Percentiles rank a stretch among this genome's conserved stretches.
Conservation (phyloP, 257 asterid genomes). For the Lycium ferocissimum region DNA sequence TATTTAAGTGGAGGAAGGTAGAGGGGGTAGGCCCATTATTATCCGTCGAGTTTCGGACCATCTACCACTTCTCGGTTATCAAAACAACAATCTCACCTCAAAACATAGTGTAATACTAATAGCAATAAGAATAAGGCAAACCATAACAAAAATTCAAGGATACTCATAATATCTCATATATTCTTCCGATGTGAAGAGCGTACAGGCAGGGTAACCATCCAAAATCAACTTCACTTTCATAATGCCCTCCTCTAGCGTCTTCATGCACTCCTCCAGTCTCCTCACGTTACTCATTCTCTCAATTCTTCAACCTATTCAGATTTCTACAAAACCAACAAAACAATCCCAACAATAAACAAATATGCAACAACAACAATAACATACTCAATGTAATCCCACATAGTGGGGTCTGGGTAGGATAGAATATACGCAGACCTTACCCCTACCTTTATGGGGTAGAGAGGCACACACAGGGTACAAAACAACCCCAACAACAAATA, state of each 20-base stretch:
- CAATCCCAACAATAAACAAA: background rate
- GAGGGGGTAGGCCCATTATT: background rate
- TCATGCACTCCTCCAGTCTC: conserved; percentile 27
- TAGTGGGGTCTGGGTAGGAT: background rate
- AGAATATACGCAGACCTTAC: background rate
- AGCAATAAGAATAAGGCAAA: background rate
- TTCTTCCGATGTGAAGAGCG: conserved; percentile 31
- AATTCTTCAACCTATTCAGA: conserved; percentile 5
- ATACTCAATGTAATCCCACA: background rate
- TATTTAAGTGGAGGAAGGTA: background rate
- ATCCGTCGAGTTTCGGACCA: background rate
- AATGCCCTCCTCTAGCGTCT: conserved; percentile 32
- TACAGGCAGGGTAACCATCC: conserved; percentile 37
- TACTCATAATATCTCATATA: conserved; percentile 41
- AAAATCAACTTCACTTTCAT: conserved; percentile 29
- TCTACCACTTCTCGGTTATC: background rate
- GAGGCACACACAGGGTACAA: too few species aligned
- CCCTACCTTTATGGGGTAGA: background rate
- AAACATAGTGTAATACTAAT: background rate
- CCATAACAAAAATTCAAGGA: conserved; percentile 32
- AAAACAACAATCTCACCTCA: background rate
- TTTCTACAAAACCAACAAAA: conserved; percentile 21
- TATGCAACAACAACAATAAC: background rate
- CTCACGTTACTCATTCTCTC: conserved; percentile 1
- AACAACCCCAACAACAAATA: background rate